A percentile compares a stretch with the other conserved stretches of the same genome.
Conservation (phyloP, 192 early-diverging fungal species). For the Backusella luteola region DNA sequence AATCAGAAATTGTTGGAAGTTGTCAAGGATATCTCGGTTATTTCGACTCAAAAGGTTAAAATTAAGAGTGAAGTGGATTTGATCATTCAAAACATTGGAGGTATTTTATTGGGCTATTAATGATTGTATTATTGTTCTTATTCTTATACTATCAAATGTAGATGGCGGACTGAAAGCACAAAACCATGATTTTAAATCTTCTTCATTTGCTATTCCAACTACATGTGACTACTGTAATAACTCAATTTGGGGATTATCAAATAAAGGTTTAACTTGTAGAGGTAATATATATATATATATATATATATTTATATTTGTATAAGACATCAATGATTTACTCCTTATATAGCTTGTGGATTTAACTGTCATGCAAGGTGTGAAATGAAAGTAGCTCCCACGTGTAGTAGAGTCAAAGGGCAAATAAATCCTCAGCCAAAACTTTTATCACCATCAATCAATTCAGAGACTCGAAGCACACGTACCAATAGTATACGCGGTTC, state of each 20-base stretch:
- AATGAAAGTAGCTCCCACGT: constrained; percentile 71
- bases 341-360: constrained; percentile 54
- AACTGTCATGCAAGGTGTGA: constrained; percentile 81
- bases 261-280: constrained; percentile 67
- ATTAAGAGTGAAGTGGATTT: constrained; percentile 60
- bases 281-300: constrained; percentile 34
- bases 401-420: constrained; percentile 55
- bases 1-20: constrained; percentile 53
- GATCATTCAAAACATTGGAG: constrained; percentile 63
- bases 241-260: constrained; percentile 78
- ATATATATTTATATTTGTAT: too few relatives aligned
- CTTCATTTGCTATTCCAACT: constrained; percentile 74
- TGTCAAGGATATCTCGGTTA: constrained; percentile 48
- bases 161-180: constrained; percentile 49
- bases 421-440: constrained; percentile 36
- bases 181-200: constrained; percentile 64
- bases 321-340: neutral
- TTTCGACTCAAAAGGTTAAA: constrained; percentile 42
- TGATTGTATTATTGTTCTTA: neutral
- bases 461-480: neutral
- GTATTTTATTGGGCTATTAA: constrained; percentile 31
- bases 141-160: constrained; percentile 20
- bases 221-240: constrained; percentile 72
- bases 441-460: neutral
- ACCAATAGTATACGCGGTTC: neutral